phyloP scores from a whole-genome alignment of 441 rosid species.

The Dalechampia spathulata region DNA sequence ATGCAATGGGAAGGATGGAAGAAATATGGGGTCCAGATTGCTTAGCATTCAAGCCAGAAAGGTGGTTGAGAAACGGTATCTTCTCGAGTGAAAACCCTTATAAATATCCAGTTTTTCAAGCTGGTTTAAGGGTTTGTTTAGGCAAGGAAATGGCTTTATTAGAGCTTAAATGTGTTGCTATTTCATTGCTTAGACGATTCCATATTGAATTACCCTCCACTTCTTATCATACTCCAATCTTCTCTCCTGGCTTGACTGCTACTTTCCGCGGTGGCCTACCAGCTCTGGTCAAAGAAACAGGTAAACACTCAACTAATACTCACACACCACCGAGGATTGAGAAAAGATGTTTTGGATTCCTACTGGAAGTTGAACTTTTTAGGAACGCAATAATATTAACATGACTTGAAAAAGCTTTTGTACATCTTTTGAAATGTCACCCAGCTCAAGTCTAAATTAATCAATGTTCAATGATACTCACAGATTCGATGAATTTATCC shows the following conservation, averaged over 20 bases:
- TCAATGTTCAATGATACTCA: too few species aligned
- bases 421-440: too few species aligned
- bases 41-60: constrained; percentile 34
- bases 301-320: too few species aligned
- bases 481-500: too few species aligned
- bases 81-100: constrained; percentile 22
- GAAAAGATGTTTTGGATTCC: too few species aligned
- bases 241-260: constrained; percentile 51
- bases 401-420: too few species aligned
- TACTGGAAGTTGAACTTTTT: too few species aligned
- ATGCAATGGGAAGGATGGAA: constrained; percentile 32
- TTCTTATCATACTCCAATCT: constrained; percentile 21
- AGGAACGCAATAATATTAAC: too few species aligned
- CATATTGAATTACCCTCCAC: constrained; percentile 17
- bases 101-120: constrained; percentile 29
- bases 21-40: constrained; percentile 36
- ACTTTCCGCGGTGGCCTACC: constrained; percentile 46
- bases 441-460: too few species aligned
- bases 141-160: constrained; percentile 33
- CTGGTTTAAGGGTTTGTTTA: constrained; percentile 31
- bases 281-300: too few species aligned
- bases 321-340: too few species aligned
- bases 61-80: constrained; percentile 29
- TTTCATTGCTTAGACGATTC: constrained; percentile 33
- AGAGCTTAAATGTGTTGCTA: constrained; percentile 27